These are phyloP conservation scores for Linnemannia exigua DNA, from an alignment of 192 early-diverging fungal species.

Conservation along the genomic window DNA sequence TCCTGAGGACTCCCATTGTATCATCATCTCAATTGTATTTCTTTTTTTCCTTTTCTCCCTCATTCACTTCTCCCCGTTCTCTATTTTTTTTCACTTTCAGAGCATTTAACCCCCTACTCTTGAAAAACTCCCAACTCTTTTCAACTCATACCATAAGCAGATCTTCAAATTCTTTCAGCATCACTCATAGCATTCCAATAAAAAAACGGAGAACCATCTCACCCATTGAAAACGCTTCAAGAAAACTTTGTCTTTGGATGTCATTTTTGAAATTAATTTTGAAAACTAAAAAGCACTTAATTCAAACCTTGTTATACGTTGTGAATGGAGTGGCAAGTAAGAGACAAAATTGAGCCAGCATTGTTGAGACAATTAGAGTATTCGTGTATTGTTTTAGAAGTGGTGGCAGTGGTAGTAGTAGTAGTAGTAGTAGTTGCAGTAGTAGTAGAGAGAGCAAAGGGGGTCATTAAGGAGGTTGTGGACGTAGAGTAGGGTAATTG, in stretches of 20 bases:
- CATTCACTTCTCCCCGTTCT: not conserved
- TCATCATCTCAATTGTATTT: not conserved
- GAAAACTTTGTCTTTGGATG: not conserved
- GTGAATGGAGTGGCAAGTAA: too few relatives aligned
- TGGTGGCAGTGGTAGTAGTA: too few relatives aligned
- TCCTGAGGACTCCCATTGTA: not conserved
- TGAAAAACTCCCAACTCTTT: constrained; percentile 8
- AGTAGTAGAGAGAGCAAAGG: too few relatives aligned
- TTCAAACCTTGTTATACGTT: too few relatives aligned
- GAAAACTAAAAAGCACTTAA: too few relatives aligned
- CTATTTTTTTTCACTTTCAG: not conserved
- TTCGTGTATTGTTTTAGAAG: too few relatives aligned
- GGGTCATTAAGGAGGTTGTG: not conserved
- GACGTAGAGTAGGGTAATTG: not conserved
- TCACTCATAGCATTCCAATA: not conserved
- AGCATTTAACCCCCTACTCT: not conserved
- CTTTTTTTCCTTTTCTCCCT: not conserved
- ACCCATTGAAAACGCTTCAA: too few relatives aligned
- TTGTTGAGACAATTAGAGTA: too few relatives aligned
- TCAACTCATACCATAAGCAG: not conserved
- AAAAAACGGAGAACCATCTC: not conserved
- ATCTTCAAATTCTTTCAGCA: not conserved
- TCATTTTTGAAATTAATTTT: too few relatives aligned
- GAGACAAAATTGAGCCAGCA: too few relatives aligned
- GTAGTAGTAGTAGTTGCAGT: too few relatives aligned